These are phyloP conservation scores for Aurantiochytrium sp. DNA, from an alignment of 108 stramenopile genomes.

Conservation along the genomic window DNA sequence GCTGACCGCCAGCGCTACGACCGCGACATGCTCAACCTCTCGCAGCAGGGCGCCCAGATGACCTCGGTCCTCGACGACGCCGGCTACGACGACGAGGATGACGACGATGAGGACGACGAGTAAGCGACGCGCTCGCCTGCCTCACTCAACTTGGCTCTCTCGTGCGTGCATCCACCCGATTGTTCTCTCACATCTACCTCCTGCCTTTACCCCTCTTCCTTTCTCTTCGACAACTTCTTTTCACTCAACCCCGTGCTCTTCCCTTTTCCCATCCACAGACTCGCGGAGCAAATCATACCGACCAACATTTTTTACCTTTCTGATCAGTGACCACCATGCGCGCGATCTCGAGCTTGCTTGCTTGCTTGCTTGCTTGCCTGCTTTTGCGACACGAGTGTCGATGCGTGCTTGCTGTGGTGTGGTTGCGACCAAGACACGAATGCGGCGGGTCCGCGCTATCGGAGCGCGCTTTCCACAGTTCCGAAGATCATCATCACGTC, in stretches of 20 bases:
- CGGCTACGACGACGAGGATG: neutral
- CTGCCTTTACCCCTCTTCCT: neutral
- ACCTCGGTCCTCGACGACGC: neutral
- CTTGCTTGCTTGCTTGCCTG: neutral
- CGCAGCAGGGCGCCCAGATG: neutral
- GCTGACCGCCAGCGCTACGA: conserved; percentile 29
- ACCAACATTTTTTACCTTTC: neutral
- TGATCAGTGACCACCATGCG: too few species aligned
- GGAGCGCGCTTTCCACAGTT: too few species aligned
- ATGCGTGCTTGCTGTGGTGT: too few species aligned
- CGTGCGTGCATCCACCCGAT: too few species aligned
- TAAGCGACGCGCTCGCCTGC: neutral
- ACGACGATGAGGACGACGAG: conserved; percentile 24
- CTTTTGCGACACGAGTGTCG: too few species aligned
- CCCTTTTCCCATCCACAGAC: neutral
- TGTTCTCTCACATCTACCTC: too few species aligned
- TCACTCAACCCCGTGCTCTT: neutral
- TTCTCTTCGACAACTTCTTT: too few species aligned
- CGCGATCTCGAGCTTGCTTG: too few species aligned
- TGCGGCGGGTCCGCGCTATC: too few species aligned
- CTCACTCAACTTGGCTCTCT: too few species aligned
- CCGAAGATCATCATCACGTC: too few species aligned
- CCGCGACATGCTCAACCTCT: conserved; percentile 28
- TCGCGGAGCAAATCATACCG: neutral
- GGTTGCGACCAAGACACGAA: too few species aligned